Evolutionary conservation across 805 yeast species (phyloP), one percentile per base, ranked within the genome.

Genomic region (Candida pseudoglaebosa): DNA sequence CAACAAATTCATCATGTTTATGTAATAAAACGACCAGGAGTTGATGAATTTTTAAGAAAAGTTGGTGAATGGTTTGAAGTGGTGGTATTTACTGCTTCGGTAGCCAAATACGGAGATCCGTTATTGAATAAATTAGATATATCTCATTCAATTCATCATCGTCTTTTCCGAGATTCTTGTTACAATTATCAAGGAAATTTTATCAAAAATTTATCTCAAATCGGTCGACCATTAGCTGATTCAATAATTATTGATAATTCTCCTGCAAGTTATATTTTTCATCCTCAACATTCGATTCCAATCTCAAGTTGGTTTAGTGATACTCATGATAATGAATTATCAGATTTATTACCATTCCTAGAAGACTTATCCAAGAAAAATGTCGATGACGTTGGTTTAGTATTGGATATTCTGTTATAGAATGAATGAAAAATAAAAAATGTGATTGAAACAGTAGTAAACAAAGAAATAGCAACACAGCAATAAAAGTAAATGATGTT

Each of bases 291-390:
- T 66, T 95, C 98, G 6, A 84, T 93, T 20, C 99, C 99, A 17
- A 86, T 93, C 20, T 86, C 96, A 48, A 82, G 93, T 59, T 93
- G 99, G 99, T 93, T 93, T 71, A 86, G 96, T 49, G 99, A 93
- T 64, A 80, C 93, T 20, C 99, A 93, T 61, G 99, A 93, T 61
- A 90, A 90, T 59, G 99, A 93, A 70, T 72, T 93, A 52, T 62
- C 86, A 45, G 99, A 93, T 62, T 78, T 93, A 62, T 67, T 93
- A 39, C 99, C 98, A 10, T 80, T 93, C 43, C 71, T 93, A 49
- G 87, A 88, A 59, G 98, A 93, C 58, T 65, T 93, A 40, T 78
- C 96, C 5, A 65, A 73, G 46, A 57, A 71, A 8, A 72, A 71
- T 33, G 96, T 93, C 39, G 83, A 81, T 46, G 96, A 93, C 61